Base-by-base conservation (phyloP, 306 rosid genomes). In the Cucurbita pepo region DNA sequence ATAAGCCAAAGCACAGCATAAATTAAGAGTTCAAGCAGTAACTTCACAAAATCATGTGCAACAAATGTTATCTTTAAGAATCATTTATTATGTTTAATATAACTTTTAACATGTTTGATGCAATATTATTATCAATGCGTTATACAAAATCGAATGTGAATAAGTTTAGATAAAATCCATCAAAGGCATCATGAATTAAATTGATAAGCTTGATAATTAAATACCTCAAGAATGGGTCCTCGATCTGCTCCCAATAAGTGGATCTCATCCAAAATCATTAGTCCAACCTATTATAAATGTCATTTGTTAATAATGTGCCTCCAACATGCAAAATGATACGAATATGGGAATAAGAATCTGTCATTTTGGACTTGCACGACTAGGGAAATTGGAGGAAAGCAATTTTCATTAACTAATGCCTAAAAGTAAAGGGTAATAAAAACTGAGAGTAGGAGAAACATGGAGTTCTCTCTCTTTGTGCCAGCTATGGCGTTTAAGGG, bases 141-240 rank as follows among this genome's bases (percentile, higher is more conserved):
- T 63, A 8, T 38, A 8, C 2, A 63, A 43, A 62, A n/a, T 40
- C 8, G 3, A 18, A n/a, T 9, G 9, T 63, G 50, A 40, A 69
- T 56, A 84, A 55, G 41, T 74, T 56, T 1, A 45, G 50, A 53
- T 74, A 61, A 30, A 21, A 37, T 48, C 36, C 59, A 65, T 21
- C 45, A 65, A 41, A 55, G 72, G 69, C 58, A 70, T 58, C 53
- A n/a, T 18, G 76, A 48, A 15, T 55, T 43, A 80, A 19, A 47
- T 75, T 75, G 50, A 47, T 36, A 69, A 10, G 52, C 67, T 57
- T 75, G 58, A 55, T 45, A 76, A 58, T 61, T 41, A 78, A 47
- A 48, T 93, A 90, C 98, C 98, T 94, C 98, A 59, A 94, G 97
- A 76, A 94, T 94, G 30, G 98, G 98, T 55, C 98, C 98, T 69